These are phyloP conservation scores for Monilinia vaccinii-corymbosi DNA, from an alignment of 2,329 filamentous ascomycete genomes.

Conservation along the genomic window DNA sequence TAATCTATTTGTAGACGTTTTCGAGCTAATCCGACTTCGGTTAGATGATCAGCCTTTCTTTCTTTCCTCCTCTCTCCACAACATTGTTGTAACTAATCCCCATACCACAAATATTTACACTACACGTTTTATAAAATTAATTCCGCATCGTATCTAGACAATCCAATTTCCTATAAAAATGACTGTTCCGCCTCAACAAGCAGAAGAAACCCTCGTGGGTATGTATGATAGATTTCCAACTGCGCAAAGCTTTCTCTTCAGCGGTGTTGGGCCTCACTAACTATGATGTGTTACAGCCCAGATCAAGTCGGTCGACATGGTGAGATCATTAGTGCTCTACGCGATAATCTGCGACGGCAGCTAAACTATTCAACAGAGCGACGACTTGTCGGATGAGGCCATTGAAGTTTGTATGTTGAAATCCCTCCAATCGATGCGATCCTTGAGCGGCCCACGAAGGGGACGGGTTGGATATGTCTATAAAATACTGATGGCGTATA, in stretches of 20 bases:
- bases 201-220: conserved; percentile 12
- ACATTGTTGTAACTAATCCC: neutral
- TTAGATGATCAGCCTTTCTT: conserved; percentile 10
- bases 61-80: conserved; percentile 9
- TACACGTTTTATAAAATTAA: neutral
- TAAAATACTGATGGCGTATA: conserved; percentile 7
- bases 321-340: conserved; percentile 37
- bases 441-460: conserved; percentile 37
- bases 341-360: neutral
- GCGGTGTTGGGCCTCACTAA: conserved; percentile 9
- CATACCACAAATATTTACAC: neutral
- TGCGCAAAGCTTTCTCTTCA: neutral
- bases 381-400: conserved; percentile 93
- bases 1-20: no score
- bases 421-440: conserved; percentile 30
- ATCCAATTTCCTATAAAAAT: conserved; percentile 9
- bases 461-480: neutral
- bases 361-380: conserved; percentile 52
- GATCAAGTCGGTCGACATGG: conserved; percentile 98
- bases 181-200: conserved; percentile 25
- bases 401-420: conserved; percentile 80
- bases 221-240: neutral
- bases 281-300: conserved; percentile 52
- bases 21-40: neutral
- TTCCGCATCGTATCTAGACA: neutral